A percentile compares a stretch with the other conserved stretches of the same genome.
Conservation (phyloP, 352 stramenopile genomes). For the Phytophthora ramorum region DNA sequence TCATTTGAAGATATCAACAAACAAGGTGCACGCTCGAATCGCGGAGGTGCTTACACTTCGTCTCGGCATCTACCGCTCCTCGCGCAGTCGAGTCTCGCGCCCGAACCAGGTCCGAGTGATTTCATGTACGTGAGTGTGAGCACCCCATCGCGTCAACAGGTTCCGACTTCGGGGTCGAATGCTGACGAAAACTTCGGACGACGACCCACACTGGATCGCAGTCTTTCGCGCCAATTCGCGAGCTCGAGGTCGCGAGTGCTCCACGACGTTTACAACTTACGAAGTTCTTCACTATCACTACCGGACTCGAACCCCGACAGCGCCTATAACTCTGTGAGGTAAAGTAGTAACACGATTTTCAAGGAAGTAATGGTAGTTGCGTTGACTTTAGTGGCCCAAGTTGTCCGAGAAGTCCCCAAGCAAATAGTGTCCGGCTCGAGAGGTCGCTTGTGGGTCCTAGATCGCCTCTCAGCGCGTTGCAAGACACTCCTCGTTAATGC, state of each 20-base stretch:
- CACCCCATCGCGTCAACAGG: constrained; percentile 12
- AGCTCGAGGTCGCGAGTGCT: constrained; percentile 23
- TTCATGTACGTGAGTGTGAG: constrained; percentile 18
- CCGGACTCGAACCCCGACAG: constrained; percentile 12
- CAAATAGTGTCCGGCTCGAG: too few relatives aligned
- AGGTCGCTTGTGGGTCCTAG: too few relatives aligned
- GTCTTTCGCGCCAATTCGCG: constrained; percentile 10
- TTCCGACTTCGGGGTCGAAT: constrained; percentile 7
- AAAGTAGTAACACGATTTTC: background rate
- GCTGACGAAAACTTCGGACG: constrained; percentile 5
- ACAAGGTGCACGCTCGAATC: background rate
- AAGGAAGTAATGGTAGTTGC: too few relatives aligned
- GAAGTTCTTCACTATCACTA: background rate
- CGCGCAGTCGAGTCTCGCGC: constrained; percentile 21
- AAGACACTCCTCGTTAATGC: too few relatives aligned
- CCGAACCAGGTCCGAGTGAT: constrained; percentile 25
- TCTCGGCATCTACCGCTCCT: constrained; percentile 24
- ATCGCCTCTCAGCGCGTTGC: too few relatives aligned
- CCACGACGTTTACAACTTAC: constrained; percentile 27
- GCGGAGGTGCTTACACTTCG: background rate
- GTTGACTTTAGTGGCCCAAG: background rate
- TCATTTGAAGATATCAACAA: constrained; percentile 23
- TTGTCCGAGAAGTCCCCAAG: background rate
- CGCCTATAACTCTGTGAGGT: background rate
- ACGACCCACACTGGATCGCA: constrained; percentile 1